Evolutionary conservation across 2,329 filamentous ascomycete genomes (phyloP).

Genomic region (Canariomyces notabilis): DNA sequence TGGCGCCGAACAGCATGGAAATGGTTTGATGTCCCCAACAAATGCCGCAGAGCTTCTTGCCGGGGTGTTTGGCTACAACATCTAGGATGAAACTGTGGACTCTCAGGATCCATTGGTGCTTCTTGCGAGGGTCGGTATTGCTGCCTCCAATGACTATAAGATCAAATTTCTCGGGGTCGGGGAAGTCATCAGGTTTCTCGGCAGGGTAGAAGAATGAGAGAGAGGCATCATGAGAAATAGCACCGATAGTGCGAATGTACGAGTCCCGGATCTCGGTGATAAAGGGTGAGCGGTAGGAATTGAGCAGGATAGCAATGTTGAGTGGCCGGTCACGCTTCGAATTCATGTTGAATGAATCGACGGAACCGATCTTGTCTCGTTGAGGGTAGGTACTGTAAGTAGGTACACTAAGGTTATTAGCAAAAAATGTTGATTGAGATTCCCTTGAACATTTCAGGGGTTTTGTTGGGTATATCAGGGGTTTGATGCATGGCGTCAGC

Average conservation of each 20-base stretch:
- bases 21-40: constrained; percentile 44
- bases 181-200: constrained; percentile 29
- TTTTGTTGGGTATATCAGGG: too few relatives aligned
- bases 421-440: too few relatives aligned
- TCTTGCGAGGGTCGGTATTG: constrained; percentile 38
- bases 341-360: constrained; percentile 18
- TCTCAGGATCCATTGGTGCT: constrained; percentile 37
- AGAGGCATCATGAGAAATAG: constrained; percentile 26
- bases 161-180: constrained; percentile 36
- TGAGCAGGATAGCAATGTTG: constrained; percentile 35
- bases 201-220: constrained; percentile 36
- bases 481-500: too few relatives aligned
- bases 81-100: constrained; percentile 36
- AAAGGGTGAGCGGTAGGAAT: constrained; percentile 35
- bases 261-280: constrained; percentile 33
- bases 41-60: constrained; percentile 34
- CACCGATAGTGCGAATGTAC: constrained; percentile 32
- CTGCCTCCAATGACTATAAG: constrained; percentile 40
- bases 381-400: too few relatives aligned
- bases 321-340: constrained; percentile 14
- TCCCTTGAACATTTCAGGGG: too few relatives aligned
- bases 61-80: constrained; percentile 27
- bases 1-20: constrained; percentile 33
- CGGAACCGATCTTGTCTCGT: background rate
- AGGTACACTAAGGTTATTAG: too few relatives aligned